Conservation (phyloP, 2,329 filamentous ascomycete genomes). For the Exophiala oligosperma region DNA sequence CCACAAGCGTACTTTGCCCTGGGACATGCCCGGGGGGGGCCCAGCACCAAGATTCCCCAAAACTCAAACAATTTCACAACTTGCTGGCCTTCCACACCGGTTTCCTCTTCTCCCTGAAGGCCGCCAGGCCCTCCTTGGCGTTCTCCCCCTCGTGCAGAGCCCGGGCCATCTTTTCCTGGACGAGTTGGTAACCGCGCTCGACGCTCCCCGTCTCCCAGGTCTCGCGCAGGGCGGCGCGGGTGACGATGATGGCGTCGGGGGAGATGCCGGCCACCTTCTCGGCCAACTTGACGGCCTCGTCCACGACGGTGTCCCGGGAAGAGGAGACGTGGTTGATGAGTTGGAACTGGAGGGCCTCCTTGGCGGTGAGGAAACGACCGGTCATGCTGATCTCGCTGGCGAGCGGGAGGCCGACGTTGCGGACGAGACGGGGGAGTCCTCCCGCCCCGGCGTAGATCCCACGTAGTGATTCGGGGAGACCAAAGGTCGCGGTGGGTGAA, state of each 20-base stretch:
- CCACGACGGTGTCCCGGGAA: conserved; percentile 28
- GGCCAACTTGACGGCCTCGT: conserved; percentile 49
- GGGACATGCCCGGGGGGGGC: too few species aligned
- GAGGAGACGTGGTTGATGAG: conserved; percentile 53
- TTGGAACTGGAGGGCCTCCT: conserved; percentile 64
- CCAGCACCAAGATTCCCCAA: too few species aligned
- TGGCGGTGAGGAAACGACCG: conserved; percentile 60
- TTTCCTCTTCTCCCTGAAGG: conserved; percentile 75
- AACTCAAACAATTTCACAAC: conserved; percentile 35
- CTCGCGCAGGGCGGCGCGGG: conserved; percentile 67
- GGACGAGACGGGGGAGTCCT: conserved; percentile 65
- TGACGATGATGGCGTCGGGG: conserved; percentile 75
- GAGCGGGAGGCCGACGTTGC: conserved; percentile 66
- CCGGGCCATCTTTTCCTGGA: conserved; percentile 23
- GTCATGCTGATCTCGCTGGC: conserved; percentile 71
- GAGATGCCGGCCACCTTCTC: conserved; percentile 63
- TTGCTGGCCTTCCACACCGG: conserved; percentile 62
- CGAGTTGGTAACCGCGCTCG: conserved; percentile 59
- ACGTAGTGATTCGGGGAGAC: conserved; percentile 68
- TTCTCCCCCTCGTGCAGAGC: conserved; percentile 53
- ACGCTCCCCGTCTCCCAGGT: conserved; percentile 71
- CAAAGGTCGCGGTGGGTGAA: conserved; percentile 57
- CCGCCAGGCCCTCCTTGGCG: conserved; percentile 70
- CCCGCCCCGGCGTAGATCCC: conserved; percentile 73
- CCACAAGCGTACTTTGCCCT: too few species aligned